Evolutionary conservation across 129 eudicot genomes (phyloP).

Genomic region (Cynara cardunculus): DNA sequence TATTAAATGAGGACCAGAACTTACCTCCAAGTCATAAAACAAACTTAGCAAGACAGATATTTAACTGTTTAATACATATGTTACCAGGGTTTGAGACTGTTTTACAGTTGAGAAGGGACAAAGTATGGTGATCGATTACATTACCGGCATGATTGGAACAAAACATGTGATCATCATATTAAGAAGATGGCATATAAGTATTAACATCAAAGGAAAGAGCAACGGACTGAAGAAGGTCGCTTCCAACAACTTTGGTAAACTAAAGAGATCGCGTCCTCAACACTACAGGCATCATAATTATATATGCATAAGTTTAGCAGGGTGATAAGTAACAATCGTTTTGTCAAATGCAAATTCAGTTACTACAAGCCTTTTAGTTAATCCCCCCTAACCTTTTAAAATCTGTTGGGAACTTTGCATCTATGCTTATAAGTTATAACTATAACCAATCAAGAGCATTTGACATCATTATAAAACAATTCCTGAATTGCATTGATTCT

Average conservation of each 20-base stretch:
- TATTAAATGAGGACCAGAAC: background rate
- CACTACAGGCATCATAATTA: background rate
- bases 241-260: background rate
- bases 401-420: background rate
- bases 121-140: background rate
- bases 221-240: too few species aligned
- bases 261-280: background rate
- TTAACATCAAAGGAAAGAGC: too few species aligned
- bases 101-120: background rate
- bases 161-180: background rate
- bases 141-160: background rate
- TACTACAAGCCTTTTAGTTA: background rate
- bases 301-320: background rate
- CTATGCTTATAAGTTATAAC: background rate
- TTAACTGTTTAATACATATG: background rate
- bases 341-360: background rate
- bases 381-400: background rate
- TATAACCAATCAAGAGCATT: background rate
- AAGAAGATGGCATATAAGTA: background rate
- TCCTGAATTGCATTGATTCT: background rate
- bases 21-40: background rate
- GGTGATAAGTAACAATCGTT: background rate
- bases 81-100: background rate
- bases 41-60: background rate
- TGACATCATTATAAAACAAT: background rate